These are phyloP conservation scores for Gremmenia infestans DNA, from an alignment of 2,329 filamentous ascomycete species.

Conservation along the genomic window DNA sequence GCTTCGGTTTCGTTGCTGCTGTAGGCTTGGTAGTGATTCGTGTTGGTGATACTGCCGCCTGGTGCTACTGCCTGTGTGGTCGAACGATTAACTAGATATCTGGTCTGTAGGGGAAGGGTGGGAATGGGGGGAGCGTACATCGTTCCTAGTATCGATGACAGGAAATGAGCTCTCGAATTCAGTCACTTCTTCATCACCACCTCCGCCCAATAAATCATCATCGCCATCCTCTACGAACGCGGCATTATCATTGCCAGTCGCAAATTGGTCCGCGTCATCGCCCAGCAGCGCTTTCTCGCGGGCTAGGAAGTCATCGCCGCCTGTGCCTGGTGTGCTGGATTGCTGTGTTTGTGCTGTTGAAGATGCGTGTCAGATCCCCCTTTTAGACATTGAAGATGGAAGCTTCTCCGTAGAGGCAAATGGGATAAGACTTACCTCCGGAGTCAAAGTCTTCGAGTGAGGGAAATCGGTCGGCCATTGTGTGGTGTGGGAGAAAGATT, in stretches of 20 bases:
- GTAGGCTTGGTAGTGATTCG: constrained; percentile 29
- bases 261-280: constrained; percentile 89
- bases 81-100: background rate
- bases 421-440: constrained; percentile 35
- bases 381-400: background rate
- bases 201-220: constrained; percentile 67
- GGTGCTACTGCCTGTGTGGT: constrained; percentile 60
- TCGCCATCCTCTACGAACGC: constrained; percentile 60
- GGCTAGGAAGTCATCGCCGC: constrained; percentile 80
- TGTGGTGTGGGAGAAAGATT: constrained; percentile 14
- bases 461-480: constrained; percentile 55
- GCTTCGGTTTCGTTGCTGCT: constrained; percentile 49
- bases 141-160: constrained; percentile 62
- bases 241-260: constrained; percentile 66
- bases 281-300: constrained; percentile 85
- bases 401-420: background rate
- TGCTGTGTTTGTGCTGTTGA: constrained; percentile 61
- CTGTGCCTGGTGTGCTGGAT: constrained; percentile 42
- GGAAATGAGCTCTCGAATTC: constrained; percentile 88
- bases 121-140: constrained; percentile 46
- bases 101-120: background rate
- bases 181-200: constrained; percentile 35
- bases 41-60: constrained; percentile 75
- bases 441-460: constrained; percentile 56
- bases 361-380: constrained; percentile 12